A percentile compares a stretch with the other conserved stretches of the same genome.
These are phyloP conservation scores for Exophiala alcalophila DNA, from an alignment of 2,329 filamentous ascomycete species.

Conservation along the genomic window DNA sequence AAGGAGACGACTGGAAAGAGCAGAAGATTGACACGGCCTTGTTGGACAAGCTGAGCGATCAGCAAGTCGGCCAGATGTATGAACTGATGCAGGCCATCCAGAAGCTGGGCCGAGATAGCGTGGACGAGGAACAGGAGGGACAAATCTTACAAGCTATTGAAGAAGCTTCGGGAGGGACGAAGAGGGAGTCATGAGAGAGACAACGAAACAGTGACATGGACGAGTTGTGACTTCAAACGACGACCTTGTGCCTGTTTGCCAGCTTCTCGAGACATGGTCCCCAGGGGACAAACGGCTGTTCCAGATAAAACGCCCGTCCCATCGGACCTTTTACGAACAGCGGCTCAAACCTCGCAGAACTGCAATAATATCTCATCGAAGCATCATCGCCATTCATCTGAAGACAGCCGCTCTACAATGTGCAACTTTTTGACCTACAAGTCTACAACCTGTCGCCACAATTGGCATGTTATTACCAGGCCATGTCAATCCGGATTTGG, in stretches of 20 bases:
- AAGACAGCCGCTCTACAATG: neutral
- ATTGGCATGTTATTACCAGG: no score
- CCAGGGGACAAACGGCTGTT: neutral
- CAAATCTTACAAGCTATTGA: constrained; percentile 33
- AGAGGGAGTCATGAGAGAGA: constrained; percentile 11
- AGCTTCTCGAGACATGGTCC: constrained; percentile 2
- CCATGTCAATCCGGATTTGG: no score
- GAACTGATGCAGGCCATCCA: constrained; percentile 85
- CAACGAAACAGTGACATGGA: no score
- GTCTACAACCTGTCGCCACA: no score
- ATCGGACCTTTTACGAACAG: no score
- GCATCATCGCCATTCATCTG: neutral
- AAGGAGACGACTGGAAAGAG: constrained; percentile 80
- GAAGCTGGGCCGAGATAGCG: constrained; percentile 49
- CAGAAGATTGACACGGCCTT: constrained; percentile 70
- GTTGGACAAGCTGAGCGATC: constrained; percentile 91
- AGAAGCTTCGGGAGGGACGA: constrained; percentile 17
- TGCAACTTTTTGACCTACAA: no score
- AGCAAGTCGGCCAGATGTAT: constrained; percentile 90
- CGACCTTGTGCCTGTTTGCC: no score
- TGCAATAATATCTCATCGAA: no score
- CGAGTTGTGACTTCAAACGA: no score
- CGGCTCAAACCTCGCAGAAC: no score
- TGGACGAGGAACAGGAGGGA: constrained; percentile 40
- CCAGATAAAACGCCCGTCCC: no score